Conservation (phyloP, 345 rosid genomes). For the Aquilaria yunnanensis region DNA sequence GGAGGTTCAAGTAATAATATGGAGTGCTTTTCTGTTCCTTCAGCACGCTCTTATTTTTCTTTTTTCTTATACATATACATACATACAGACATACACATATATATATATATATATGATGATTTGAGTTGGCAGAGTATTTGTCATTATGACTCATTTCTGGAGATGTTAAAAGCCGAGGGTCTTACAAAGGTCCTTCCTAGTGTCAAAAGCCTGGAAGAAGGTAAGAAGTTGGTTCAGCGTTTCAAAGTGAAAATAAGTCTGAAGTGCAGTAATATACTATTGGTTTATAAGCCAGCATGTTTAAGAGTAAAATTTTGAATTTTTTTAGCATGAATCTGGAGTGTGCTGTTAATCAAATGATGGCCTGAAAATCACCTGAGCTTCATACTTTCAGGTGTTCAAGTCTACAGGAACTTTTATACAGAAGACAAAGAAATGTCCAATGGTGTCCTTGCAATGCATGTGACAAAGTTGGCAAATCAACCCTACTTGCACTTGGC, state of each 20-base stretch:
- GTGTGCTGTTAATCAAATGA: too few species aligned
- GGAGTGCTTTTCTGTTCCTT: slow-evolving; percentile 3
- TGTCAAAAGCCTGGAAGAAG: slow-evolving; percentile 54
- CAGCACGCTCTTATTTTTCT: not conserved
- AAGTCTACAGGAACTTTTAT: slow-evolving; percentile 62
- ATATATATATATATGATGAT: not conserved
- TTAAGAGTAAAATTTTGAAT: too few species aligned
- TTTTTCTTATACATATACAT: not conserved
- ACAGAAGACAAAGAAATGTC: slow-evolving; percentile 56
- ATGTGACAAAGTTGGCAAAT: slow-evolving; percentile 34
- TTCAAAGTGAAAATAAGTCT: not conserved
- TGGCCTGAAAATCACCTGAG: too few species aligned
- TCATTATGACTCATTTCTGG: slow-evolving; percentile 48
- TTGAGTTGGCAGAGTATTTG: slow-evolving; percentile 39
- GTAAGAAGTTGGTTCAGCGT: slow-evolving; percentile 19
- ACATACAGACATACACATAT: too few species aligned
- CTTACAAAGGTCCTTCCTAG: slow-evolving; percentile 66
- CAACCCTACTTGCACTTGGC: slow-evolving; percentile 65
- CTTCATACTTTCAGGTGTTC: slow-evolving; percentile 33
- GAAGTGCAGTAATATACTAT: too few species aligned
- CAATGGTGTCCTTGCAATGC: slow-evolving; percentile 66
- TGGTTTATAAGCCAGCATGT: too few species aligned
- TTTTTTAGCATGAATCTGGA: too few species aligned
- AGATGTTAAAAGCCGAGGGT: slow-evolving; percentile 58
- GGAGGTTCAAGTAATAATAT: slow-evolving; percentile 37